A percentile compares a stretch with the other conserved stretches of the same genome.
Evolutionary conservation across 352 stramenopile species (phyloP).

Genomic region (Globisporangium orthogonon): DNA sequence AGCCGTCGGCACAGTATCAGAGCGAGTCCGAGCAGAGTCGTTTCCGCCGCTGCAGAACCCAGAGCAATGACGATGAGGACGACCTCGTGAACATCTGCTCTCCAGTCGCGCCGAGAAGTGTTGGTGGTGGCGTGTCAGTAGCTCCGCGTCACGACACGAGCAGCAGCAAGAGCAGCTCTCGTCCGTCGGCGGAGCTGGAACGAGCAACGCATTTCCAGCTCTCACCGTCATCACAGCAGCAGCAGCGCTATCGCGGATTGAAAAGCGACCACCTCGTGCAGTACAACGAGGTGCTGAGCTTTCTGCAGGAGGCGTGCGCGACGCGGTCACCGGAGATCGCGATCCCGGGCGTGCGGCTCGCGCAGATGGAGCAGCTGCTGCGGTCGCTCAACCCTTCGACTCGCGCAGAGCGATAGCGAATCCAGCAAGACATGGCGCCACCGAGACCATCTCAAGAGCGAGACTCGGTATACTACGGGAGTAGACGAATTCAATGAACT

Average conservation of each 20-base stretch:
- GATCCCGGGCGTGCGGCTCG: constrained; percentile 25
- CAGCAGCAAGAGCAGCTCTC: too few relatives aligned
- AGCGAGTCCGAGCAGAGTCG: background rate
- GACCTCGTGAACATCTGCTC: constrained; percentile 28
- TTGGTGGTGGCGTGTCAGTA: background rate
- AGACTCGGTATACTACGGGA: too few relatives aligned
- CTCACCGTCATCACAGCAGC: background rate
- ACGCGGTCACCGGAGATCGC: constrained; percentile 19
- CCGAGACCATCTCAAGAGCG: too few relatives aligned
- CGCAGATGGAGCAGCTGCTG: constrained; percentile 42
- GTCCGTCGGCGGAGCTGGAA: too few relatives aligned
- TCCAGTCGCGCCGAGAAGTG: constrained; percentile 11
- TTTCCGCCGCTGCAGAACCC: background rate
- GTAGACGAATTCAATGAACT: too few relatives aligned
- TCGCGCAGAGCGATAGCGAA: background rate
- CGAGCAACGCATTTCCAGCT: too few relatives aligned
- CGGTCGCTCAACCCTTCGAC: constrained; percentile 23
- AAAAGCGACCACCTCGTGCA: constrained; percentile 25
- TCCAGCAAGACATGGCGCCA: too few relatives aligned
- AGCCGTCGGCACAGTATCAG: background rate
- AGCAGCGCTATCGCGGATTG: background rate
- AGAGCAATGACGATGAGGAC: constrained; percentile 17
- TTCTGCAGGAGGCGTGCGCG: constrained; percentile 27
- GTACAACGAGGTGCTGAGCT: constrained; percentile 35
- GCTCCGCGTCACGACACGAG: background rate